Conservation (phyloP, 345 rosid species). For the Brassica cretica region DNA sequence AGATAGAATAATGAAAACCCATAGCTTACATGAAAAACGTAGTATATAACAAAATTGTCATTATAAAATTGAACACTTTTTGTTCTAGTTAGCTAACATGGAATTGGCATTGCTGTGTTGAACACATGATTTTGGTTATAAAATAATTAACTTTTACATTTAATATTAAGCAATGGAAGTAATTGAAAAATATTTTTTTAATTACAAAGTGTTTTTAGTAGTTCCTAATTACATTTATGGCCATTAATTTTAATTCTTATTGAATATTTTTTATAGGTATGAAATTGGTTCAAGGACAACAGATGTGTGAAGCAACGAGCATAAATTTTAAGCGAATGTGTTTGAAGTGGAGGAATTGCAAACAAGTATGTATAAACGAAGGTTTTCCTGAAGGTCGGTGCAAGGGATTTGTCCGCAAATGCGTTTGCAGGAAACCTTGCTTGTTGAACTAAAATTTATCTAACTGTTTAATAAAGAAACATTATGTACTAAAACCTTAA, state of each 20-base stretch:
- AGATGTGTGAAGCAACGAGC: conserved; percentile 7
- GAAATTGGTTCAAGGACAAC: neutral
- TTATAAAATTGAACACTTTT: neutral
- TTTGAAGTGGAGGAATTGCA: neutral
- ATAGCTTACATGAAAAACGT: neutral
- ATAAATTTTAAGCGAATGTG: neutral
- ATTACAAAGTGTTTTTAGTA: too few species aligned
- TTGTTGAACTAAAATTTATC: neutral
- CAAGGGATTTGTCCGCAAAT: neutral
- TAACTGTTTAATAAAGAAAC: too few species aligned
- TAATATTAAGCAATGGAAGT: neutral
- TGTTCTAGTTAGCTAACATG: neutral
- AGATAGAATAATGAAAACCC: neutral
- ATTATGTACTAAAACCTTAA: too few species aligned
- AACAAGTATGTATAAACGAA: neutral
- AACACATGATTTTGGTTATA: neutral
- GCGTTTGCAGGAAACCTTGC: neutral
- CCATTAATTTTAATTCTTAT: neutral
- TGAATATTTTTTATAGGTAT: neutral
- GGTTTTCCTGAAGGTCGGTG: conserved; percentile 3
- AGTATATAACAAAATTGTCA: neutral
- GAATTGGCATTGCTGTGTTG: neutral
- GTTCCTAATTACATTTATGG: neutral
- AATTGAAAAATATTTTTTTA: too few species aligned
- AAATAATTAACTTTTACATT: neutral